Conservation (phyloP, 2,329 filamentous ascomycete species). For the Cercospora citrullina region DNA sequence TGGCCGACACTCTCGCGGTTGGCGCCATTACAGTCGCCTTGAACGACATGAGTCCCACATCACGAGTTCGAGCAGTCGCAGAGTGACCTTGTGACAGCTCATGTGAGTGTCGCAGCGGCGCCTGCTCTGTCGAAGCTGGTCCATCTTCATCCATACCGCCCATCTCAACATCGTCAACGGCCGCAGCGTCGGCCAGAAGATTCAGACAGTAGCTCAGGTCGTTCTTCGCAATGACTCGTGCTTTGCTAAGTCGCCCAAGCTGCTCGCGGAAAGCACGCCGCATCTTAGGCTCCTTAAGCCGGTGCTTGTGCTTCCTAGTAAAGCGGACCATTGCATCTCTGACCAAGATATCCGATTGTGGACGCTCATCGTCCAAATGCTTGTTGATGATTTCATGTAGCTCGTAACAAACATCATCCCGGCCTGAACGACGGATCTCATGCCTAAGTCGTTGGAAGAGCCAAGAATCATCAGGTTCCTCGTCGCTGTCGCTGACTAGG, state of each 20-base stretch:
- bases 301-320: constrained; percentile 28
- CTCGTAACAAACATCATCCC: constrained; percentile 30
- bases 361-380: constrained; percentile 41
- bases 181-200: constrained; percentile 1
- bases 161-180: background rate
- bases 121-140: background rate
- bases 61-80: too few relatives aligned
- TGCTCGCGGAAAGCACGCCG: constrained; percentile 37
- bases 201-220: constrained; percentile 23
- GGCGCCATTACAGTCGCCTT: background rate
- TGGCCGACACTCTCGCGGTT: background rate
- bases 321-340: constrained; percentile 46
- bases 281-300: constrained; percentile 32
- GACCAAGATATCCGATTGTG: constrained; percentile 38
- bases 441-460: constrained; percentile 37
- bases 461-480: constrained; percentile 45
- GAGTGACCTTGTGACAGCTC: background rate
- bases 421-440: constrained; percentile 30
- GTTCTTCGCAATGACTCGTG: constrained; percentile 13
- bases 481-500: constrained; percentile 46
- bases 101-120: background rate
- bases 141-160: background rate
- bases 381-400: constrained; percentile 43
- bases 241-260: constrained; percentile 34
- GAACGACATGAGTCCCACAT: background rate